These are phyloP conservation scores for Candida tropicalis DNA, from an alignment of 1,139 yeast genomes.

Conservation along the genomic window DNA sequence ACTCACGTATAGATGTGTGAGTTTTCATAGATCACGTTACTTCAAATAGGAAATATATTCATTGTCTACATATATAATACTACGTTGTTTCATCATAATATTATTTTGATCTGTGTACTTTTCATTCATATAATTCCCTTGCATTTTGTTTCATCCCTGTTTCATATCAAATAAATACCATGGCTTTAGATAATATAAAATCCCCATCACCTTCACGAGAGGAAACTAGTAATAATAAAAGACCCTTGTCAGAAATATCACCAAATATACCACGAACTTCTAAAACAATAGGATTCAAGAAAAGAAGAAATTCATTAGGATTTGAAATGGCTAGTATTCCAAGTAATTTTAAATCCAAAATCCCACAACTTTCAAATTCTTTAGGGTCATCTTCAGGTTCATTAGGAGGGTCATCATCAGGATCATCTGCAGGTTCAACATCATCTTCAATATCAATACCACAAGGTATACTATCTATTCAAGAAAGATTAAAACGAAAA, in stretches of 20 bases:
- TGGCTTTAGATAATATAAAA: slow-evolving; percentile 1
- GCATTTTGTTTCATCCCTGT: slow-evolving; percentile 11
- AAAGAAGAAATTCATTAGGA: slow-evolving; percentile 13
- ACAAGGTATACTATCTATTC: slow-evolving; percentile 15
- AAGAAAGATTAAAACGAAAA: slow-evolving; percentile 13
- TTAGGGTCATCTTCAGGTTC: slow-evolving; percentile 7
- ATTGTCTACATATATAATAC: no score
- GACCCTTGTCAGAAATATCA: slow-evolving; percentile 14
- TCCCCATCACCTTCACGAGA: not conserved
- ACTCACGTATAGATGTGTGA: no score
- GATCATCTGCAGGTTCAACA: not conserved
- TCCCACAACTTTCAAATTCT: slow-evolving; percentile 11
- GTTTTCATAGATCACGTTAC: no score
- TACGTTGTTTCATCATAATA: no score
- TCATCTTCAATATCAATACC: slow-evolving; percentile 6
- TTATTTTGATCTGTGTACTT: not conserved
- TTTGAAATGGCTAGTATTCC: slow-evolving; percentile 15
- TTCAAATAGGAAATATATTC: not conserved
- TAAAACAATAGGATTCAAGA: not conserved
- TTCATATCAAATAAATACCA: slow-evolving; percentile 7
- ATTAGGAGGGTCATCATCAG: not conserved
- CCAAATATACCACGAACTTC: slow-evolving; percentile 9
- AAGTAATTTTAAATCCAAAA: slow-evolving; percentile 11
- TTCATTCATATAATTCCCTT: not conserved
- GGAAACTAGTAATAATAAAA: slow-evolving; percentile 8